A percentile compares a stretch with the other conserved stretches of the same genome.
Conservation (phyloP, 2,329 filamentous ascomycete species). For the Arthroderma sp. region DNA sequence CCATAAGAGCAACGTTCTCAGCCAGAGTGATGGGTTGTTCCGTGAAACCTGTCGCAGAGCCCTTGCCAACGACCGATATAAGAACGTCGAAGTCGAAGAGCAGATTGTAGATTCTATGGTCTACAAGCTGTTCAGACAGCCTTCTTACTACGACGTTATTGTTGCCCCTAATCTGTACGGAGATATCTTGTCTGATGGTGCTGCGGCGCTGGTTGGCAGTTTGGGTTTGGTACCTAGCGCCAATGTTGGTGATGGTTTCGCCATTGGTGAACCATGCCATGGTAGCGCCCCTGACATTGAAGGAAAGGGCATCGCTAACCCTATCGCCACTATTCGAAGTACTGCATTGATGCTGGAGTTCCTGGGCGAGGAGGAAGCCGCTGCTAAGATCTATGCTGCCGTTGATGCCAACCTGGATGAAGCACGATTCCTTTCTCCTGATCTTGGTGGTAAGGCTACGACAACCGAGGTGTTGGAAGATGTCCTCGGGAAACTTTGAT, state of each 20-base stretch:
- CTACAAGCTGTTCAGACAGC: constrained; percentile 98
- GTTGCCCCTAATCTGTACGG: constrained; percentile 96
- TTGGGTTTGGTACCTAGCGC: constrained; percentile 87
- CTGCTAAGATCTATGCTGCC: constrained; percentile 78
- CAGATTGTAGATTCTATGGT: constrained; percentile 99
- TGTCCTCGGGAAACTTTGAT: constrained; percentile 46
- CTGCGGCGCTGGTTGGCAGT: constrained; percentile 82
- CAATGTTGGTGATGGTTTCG: constrained; percentile 88
- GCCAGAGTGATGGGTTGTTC: constrained; percentile 94
- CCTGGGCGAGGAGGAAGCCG: constrained; percentile 72
- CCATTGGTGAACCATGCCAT: constrained; percentile 96
- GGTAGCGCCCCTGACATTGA: constrained; percentile 92
- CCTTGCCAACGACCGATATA: constrained; percentile 55
- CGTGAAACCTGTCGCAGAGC: constrained; percentile 64
- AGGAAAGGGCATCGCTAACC: constrained; percentile 86
- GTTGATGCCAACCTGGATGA: constrained; percentile 84
- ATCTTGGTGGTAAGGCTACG: constrained; percentile 75
- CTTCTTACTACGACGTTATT: constrained; percentile 89
- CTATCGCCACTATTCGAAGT: constrained; percentile 84
- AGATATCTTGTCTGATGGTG: constrained; percentile 90
- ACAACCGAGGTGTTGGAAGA: constrained; percentile 82
- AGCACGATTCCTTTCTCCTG: constrained; percentile 69
- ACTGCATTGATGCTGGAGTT: constrained; percentile 95
- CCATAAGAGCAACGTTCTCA: constrained; percentile 95
- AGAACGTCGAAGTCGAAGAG: constrained; percentile 62